Base-by-base conservation (phyloP, 345 rosid species). In the Melaleuca quinquenervia region DNA sequence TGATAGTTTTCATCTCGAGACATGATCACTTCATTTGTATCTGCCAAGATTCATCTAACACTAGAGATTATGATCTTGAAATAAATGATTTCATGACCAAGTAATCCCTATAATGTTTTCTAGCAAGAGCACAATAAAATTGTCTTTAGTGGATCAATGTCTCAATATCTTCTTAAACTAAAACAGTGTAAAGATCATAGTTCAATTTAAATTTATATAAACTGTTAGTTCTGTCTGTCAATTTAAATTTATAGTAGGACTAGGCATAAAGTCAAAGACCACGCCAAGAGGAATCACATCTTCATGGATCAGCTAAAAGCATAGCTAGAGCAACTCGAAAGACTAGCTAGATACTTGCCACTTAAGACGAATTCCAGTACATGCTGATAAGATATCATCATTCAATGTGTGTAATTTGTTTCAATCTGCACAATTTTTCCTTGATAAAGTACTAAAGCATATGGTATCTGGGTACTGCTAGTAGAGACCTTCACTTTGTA, bases 211-310 rank as follows among this genome's bases (percentile, higher is more conserved):
- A 60, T 60, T 27, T 13, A 15, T 27, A 60, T 14, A 29, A 60
- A 60, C 27, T 29, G 86, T 70, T 88, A 96, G 98, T 98, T 80
- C 94, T 96, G 32, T 97, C 98, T 86, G 95, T 96, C 92, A 97
- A 95, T n/a, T n/a, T n/a, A n/a, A n/a, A n/a, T n/a, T n/a, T 60
- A 60, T 26, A 6, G 36, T 13, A 27, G 74, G 74, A 60, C 74
- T 27, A 60, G 36, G 74, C 32, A 27, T 58, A 0, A 58, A 58
- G 70, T 29, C 20, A 13, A 60, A 60, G 13, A 27, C 36, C 27
- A n/a, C 0, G 0, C n/a, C 20, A 60, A 60, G 20, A 27, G 1
- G 27, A 60, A 60, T 60, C 36, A 60, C 18, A 1, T 27, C 36
- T 27, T n/a, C 74, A 27, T 60, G 74, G 74, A 60, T 60, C 1